Base-by-base conservation (phyloP, 2,329 filamentous ascomycete species). In the Penicillium sp. region DNA sequence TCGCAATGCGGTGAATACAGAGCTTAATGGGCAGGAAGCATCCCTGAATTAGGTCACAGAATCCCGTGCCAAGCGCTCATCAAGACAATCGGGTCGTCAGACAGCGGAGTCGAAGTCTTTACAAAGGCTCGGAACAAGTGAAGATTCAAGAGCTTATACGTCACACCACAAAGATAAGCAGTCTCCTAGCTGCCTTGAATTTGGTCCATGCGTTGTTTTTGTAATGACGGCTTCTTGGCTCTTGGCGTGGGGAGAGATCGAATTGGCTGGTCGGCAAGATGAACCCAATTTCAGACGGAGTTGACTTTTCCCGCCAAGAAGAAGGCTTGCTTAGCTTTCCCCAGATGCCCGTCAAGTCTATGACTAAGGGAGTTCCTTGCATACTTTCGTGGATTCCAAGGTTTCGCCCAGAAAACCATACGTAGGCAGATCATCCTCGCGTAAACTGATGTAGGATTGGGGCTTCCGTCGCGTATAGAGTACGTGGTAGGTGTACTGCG, bases 231-330 rank as follows among this genome's bases (percentile, higher is more conserved):
- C 15, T 14, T 37, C 33, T 57, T 58, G 61, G 57, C 55, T 41
- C 59, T 63, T 62, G 59, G 61, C 59, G 48, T 61, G 49, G 51
- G 45, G 53, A 49, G 45, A 40, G 33, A 37, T 37, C 33, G 33
- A 46, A 57, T 54, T 56, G 53, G 51, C n/a, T 52, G 29, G 20
- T 60, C 55, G 57, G 56, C 49, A 55, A 22, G 9, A 52, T 35
- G 23, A 54, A 51, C 57, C 54, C 37, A 26, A 37, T 12, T 23
- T 35, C 35, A 22, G 35, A 35, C 47, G 47, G 46, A 40, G 27
- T 37, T 44, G 33, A 45, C 29, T 54, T 54, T 50, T 50, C 41
- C 47, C 47, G 29, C 15, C 20, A 23, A 26, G 35, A 45, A 20
- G 14, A 12, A 22, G 43, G 43, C 43, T 45, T 45, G 23, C n/a